Base-by-base conservation (phyloP, 1,284 basidiomycete genomes). In the Ganoderma resinaceum region DNA sequence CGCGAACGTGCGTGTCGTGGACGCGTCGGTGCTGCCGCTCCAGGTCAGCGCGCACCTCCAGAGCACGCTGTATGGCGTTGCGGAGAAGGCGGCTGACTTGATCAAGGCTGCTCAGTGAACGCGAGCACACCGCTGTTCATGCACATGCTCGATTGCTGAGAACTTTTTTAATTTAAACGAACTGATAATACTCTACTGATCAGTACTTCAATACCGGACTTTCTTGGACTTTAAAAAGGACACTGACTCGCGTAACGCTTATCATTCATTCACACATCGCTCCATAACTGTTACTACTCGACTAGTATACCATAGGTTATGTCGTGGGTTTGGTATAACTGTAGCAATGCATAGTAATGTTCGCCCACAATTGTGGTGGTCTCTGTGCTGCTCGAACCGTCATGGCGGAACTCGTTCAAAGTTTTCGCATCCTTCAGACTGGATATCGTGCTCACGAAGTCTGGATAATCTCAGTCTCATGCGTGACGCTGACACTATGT, bases 1-100 rank as follows among this genome's bases (percentile, higher is more conserved):
- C 9, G 65, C 74, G 11, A 73, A 73, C 3, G 66, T 81, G 62
- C 75, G 81, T 14, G 76, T 82, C 9, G 78, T 80, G 26, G 81
- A 82, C 55, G 81, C 80, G 6, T 74, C 72, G 14, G 70, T 78
- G 7, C 65, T 79, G 46, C 75, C 78, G 42, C 40, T 78, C 23
- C 78, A 79, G 69, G 31, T 79, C 61, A 74, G 73, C 66, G 76
- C 74, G 43, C 78, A 78, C 53, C 67, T 76, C 43, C 66, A 67
- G 52, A 70, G 70, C 58, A 74, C 76, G 63, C 66, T 79, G 31
- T 77, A 77, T 64, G 75, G 74, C 29, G 68, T 78, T 26, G 77
- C 77, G 31, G 76, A 77, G 72, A 77, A 76, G 72, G 78, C 74
- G 75, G 79, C 78, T 59, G 78, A 76, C 35, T 70, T 80, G 26